Conservation (phyloP, 2,329 filamentous ascomycete species). For the Atkinsonella texensis region DNA sequence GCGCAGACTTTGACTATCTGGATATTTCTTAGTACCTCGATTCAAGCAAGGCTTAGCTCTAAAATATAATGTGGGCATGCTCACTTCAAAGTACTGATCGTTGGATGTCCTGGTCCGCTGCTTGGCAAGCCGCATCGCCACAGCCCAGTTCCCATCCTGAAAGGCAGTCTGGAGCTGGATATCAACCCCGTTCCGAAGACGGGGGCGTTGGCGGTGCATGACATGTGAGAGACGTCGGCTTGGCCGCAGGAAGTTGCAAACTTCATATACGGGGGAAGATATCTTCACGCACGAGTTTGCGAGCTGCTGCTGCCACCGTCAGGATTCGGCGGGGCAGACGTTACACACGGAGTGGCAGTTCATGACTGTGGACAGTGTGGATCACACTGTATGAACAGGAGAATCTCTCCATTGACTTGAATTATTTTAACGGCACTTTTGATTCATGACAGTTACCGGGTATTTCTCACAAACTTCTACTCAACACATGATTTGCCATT, state of each 20-base stretch:
- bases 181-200: conserved; percentile 38
- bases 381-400: neutral
- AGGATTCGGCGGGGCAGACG: conserved; percentile 3
- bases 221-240: conserved; percentile 5
- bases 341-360: neutral
- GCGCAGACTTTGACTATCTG: conserved; percentile 37
- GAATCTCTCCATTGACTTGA: neutral
- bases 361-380: neutral
- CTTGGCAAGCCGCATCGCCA: conserved; percentile 38
- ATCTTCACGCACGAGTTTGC: neutral
- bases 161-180: conserved; percentile 44
- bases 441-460: too few relatives aligned
- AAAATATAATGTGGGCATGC: neutral
- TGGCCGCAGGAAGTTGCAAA: neutral
- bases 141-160: conserved; percentile 40
- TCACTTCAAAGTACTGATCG: conserved; percentile 44
- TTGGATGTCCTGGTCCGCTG: conserved; percentile 36
- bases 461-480: too few relatives aligned
- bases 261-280: neutral
- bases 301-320: neutral
- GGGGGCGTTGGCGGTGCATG: conserved; percentile 24
- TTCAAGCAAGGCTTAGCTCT: neutral
- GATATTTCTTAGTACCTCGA: conserved; percentile 1
- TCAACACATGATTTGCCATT: neutral
- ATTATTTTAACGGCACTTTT: too few relatives aligned